Conservation (phyloP, 257 asterid genomes). For the Fraxinus pennsylvanica region DNA sequence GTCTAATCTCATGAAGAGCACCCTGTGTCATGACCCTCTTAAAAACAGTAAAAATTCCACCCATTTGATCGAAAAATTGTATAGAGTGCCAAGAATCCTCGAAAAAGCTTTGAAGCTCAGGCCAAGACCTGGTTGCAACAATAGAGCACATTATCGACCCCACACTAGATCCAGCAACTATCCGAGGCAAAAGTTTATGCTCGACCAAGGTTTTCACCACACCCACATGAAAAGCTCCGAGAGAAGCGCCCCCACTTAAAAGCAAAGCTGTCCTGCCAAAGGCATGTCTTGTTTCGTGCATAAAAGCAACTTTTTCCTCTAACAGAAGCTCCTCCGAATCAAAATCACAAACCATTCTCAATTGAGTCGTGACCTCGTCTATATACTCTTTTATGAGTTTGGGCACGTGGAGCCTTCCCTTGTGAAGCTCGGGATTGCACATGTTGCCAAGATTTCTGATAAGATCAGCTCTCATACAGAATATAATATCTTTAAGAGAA, state of each 20-base stretch:
- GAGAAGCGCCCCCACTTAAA: constrained; percentile 92
- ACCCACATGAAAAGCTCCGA: constrained; percentile 93
- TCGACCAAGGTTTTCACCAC: constrained; percentile 87
- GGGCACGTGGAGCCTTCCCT: constrained; percentile 87
- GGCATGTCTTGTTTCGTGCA: constrained; percentile 97
- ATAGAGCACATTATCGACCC: constrained; percentile 90
- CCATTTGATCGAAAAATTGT: constrained; percentile 83
- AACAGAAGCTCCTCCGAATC: constrained; percentile 84
- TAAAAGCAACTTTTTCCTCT: constrained; percentile 89
- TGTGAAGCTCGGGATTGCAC: constrained; percentile 96
- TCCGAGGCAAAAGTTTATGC: constrained; percentile 86
- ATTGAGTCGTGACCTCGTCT: constrained; percentile 82
- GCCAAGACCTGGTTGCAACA: constrained; percentile 93
- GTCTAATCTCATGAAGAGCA: constrained; percentile 91
- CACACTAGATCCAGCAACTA: constrained; percentile 93
- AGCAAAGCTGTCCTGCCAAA: constrained; percentile 95
- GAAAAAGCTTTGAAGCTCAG: constrained; percentile 89
- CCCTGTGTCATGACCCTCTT: constrained; percentile 83
- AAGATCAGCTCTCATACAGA: constrained; percentile 90
- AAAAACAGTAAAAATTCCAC: constrained; percentile 72
- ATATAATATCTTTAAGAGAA: constrained; percentile 79
- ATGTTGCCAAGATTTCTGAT: constrained; percentile 86
- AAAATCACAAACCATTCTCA: constrained; percentile 87
- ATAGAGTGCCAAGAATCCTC: constrained; percentile 91
- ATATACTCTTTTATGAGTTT: constrained; percentile 86